phyloP scores from a whole-genome alignment of 2,329 filamentous ascomycete species.

The Epichloe elymi region DNA sequence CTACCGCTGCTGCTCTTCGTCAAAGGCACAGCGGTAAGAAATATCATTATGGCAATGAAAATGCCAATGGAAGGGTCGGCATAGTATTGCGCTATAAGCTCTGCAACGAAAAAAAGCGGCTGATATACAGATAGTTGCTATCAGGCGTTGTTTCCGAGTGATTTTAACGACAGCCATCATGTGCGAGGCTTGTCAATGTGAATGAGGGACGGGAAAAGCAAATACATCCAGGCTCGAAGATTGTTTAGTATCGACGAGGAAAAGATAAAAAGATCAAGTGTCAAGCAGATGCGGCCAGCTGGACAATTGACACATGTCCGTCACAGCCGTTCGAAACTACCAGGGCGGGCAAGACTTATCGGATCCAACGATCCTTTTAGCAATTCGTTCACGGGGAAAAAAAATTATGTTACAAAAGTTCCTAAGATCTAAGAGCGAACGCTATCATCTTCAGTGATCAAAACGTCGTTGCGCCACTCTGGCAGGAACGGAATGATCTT shows the following conservation, averaged over 20 bases:
- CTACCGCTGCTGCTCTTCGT: conserved; percentile 46
- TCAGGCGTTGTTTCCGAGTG: conserved; percentile 30
- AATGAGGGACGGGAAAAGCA: neutral
- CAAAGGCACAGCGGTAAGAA: conserved; percentile 49
- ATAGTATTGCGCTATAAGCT: conserved; percentile 47
- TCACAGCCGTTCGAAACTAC: too few relatives aligned
- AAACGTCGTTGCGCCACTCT: too few relatives aligned
- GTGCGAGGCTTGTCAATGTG: neutral
- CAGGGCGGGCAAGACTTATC: too few relatives aligned
- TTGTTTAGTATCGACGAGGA: neutral
- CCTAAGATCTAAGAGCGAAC: too few relatives aligned
- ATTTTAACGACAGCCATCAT: conserved; percentile 12
- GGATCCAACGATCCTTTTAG: too few relatives aligned
- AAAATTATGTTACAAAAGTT: too few relatives aligned
- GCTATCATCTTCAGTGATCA: too few relatives aligned
- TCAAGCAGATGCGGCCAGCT: neutral
- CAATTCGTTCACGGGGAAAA: too few relatives aligned
- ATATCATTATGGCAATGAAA: conserved; percentile 61
- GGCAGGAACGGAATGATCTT: too few relatives aligned
- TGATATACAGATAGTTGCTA: conserved; percentile 34
- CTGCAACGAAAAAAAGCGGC: conserved; percentile 40
- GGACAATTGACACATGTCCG: neutral
- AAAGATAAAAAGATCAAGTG: neutral
- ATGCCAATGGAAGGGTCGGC: conserved; percentile 58
- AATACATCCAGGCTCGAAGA: neutral